phyloP scores from a whole-genome alignment of 2,329 filamentous ascomycete genomes.

The Talaromyces islandicus region DNA sequence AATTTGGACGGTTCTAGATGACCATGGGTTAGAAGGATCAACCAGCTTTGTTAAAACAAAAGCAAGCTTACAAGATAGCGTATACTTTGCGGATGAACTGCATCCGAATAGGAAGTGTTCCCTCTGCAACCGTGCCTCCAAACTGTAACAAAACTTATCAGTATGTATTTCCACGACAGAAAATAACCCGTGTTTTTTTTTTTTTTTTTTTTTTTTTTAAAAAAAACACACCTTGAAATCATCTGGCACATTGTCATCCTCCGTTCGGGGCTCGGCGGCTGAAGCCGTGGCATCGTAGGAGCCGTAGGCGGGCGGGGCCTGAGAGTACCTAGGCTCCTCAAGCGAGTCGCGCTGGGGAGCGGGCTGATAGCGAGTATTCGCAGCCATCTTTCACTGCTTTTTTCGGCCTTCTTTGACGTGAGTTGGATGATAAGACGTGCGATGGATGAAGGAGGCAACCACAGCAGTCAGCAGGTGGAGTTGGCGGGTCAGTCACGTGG shows the following conservation, averaged over 20 bases:
- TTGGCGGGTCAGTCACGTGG: conserved; percentile 9
- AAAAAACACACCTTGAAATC: conserved; percentile 75
- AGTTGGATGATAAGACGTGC: background rate
- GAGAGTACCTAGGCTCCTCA: conserved; percentile 62
- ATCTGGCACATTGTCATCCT: conserved; percentile 88
- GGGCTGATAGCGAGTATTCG: conserved; percentile 73
- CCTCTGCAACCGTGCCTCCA: conserved; percentile 87
- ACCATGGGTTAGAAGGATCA: background rate
- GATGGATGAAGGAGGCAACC: background rate
- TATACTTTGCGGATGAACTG: conserved; percentile 98
- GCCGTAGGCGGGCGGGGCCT: conserved; percentile 59
- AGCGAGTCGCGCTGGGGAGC: conserved; percentile 84
- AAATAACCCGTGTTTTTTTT: background rate
- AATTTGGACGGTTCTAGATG: conserved; percentile 70
- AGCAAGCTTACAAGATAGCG: conserved; percentile 65
- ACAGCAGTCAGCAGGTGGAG: background rate
- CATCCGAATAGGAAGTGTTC: conserved; percentile 91
- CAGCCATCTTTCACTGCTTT: conserved; percentile 50
- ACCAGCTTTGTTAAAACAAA: background rate
- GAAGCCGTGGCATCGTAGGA: conserved; percentile 62
- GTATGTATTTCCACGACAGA: conserved; percentile 5
- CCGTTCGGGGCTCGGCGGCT: conserved; percentile 61
- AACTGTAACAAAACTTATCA: conserved; percentile 52
- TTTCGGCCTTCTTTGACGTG: background rate
- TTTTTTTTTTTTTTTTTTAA: too few relatives aligned